Percentiles rank a stretch among this genome's conserved stretches.
These are phyloP conservation scores for Xylariomycetidae sp. DNA, from an alignment of 2,329 filamentous ascomycete species.

Conservation along the genomic window DNA sequence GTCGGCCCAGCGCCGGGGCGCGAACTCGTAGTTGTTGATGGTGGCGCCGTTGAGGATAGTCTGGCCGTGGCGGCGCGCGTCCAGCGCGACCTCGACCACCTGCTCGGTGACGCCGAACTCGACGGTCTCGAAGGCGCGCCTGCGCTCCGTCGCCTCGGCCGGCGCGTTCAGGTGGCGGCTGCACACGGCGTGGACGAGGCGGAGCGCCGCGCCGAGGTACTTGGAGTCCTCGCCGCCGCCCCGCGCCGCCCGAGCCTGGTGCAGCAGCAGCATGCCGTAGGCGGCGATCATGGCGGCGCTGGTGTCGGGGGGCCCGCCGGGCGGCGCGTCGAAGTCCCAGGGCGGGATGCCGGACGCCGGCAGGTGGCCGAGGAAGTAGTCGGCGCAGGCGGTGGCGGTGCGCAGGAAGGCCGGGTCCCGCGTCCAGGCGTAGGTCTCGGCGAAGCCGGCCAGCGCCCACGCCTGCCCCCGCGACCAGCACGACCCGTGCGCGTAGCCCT, in stretches of 20 bases:
- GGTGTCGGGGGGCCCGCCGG: constrained; percentile 25
- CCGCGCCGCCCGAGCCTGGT: constrained; percentile 17
- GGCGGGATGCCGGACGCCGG: constrained; percentile 34
- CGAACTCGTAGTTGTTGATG: constrained; percentile 40
- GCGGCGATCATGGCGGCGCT: constrained; percentile 33
- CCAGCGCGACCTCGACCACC: constrained; percentile 12
- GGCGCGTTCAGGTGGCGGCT: constrained; percentile 17
- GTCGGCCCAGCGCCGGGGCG: constrained; percentile 36
- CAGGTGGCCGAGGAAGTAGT: constrained; percentile 37
- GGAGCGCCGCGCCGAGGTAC: constrained; percentile 23
- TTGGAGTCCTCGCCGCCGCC: constrained; percentile 14
- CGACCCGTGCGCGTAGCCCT: constrained; percentile 36
- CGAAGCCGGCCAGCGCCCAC: constrained; percentile 43
- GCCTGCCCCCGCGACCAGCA: constrained; percentile 44
- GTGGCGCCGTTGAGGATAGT: constrained; percentile 40
- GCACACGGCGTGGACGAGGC: constrained; percentile 21
- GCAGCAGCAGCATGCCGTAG: constrained; percentile 33
- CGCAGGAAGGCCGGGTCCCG: constrained; percentile 33
- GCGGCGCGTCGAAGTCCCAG: constrained; percentile 41
- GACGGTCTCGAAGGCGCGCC: background rate
- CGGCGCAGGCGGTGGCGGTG: constrained; percentile 35
- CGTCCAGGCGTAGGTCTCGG: constrained; percentile 41
- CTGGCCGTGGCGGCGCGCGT: constrained; percentile 26
- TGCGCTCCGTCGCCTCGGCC: constrained; percentile 1
- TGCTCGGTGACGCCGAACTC: constrained; percentile 1